These are phyloP conservation scores for Phytophthora ohioensis DNA, from an alignment of 352 stramenopile species.

Conservation along the genomic window DNA sequence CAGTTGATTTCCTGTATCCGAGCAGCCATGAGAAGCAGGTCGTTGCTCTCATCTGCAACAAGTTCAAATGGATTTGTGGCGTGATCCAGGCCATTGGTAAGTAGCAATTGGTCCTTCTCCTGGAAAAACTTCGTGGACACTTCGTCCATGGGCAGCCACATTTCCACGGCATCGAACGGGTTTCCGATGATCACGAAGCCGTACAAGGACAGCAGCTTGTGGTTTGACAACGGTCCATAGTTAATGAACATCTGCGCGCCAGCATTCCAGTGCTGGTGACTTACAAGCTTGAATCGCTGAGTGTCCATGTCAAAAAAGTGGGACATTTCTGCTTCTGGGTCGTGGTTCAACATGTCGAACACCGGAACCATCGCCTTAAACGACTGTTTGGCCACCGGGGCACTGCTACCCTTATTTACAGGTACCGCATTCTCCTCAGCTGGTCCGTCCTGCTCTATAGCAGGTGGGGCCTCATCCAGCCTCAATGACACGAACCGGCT, in stretches of 20 bases:
- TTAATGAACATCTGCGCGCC: constrained; percentile 84
- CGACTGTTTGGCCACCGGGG: constrained; percentile 32
- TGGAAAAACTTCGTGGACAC: constrained; percentile 50
- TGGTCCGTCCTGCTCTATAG: constrained; percentile 9
- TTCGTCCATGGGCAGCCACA: constrained; percentile 78
- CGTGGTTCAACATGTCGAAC: constrained; percentile 90
- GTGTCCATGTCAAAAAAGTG: constrained; percentile 68
- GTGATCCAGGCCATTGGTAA: constrained; percentile 66
- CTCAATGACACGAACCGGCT: constrained; percentile 83
- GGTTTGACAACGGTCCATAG: constrained; percentile 84
- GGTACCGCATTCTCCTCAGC: constrained; percentile 8
- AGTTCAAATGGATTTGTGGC: constrained; percentile 72
- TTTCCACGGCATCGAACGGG: constrained; percentile 73
- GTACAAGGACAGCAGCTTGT: constrained; percentile 84
- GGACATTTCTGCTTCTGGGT: constrained; percentile 75
- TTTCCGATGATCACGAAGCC: constrained; percentile 80
- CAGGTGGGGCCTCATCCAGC: constrained; percentile 32
- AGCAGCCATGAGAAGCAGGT: constrained; percentile 67
- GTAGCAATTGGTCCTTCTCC: constrained; percentile 56
- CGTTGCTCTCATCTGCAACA: constrained; percentile 64
- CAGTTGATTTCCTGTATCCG: constrained; percentile 78
- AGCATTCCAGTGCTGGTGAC: constrained; percentile 76
- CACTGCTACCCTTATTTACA: neutral
- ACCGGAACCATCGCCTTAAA: constrained; percentile 88
- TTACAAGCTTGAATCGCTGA: constrained; percentile 71